These are phyloP conservation scores for Penicillium corylophilum DNA, from an alignment of 2,329 filamentous ascomycete species.

Conservation along the genomic window DNA sequence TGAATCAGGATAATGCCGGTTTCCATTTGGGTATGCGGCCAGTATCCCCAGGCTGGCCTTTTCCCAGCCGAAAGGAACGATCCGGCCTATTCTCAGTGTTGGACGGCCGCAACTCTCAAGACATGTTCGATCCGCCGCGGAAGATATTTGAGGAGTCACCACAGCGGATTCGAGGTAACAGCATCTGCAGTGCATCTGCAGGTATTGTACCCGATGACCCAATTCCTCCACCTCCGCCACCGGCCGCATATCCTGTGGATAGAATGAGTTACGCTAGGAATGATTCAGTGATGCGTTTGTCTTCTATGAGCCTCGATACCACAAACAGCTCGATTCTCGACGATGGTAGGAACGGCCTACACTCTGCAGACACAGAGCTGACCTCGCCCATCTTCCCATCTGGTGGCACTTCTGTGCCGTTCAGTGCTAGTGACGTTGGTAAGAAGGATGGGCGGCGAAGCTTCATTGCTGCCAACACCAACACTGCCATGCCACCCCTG, in stretches of 20 bases:
- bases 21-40: constrained; percentile 28
- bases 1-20: constrained; percentile 22
- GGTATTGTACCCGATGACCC: constrained; percentile 37
- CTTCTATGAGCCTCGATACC: constrained; percentile 39
- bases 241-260: constrained; percentile 30
- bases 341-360: constrained; percentile 28
- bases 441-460: constrained; percentile 31
- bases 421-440: constrained; percentile 39
- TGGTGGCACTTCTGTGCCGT: constrained; percentile 37
- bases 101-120: constrained; percentile 20
- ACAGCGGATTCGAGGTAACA: constrained; percentile 29
- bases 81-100: constrained; percentile 25
- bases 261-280: constrained; percentile 35
- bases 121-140: constrained; percentile 23
- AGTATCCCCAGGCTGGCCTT: constrained; percentile 33
- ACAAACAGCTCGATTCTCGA: constrained; percentile 41
- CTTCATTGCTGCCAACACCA: constrained; percentile 25
- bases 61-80: constrained; percentile 24
- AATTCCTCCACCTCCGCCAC: constrained; percentile 36
- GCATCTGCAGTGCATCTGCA: constrained; percentile 35
- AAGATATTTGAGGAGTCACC: constrained; percentile 25
- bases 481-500: constrained; percentile 24
- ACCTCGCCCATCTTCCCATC: constrained; percentile 34
- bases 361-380: constrained; percentile 29
- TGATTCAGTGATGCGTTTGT: constrained; percentile 35